A percentile compares a stretch with the other conserved stretches of the same genome.
Evolutionary conservation across 2,329 filamentous ascomycete species (phyloP).

Genomic region (Microdochium trichocladiopsis): DNA sequence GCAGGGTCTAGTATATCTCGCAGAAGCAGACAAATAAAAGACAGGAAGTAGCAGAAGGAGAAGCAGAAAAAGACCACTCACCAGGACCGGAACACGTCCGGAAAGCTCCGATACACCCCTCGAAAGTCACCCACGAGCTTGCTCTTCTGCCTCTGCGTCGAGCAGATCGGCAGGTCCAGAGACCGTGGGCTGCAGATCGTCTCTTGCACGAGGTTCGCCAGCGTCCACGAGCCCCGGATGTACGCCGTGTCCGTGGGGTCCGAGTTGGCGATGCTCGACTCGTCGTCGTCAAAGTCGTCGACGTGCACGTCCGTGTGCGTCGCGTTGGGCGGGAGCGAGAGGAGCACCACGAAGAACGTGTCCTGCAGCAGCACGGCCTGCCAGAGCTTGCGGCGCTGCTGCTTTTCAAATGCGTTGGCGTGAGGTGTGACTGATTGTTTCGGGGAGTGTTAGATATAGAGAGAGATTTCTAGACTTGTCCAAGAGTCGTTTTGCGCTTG

Average conservation of each 20-base stretch:
- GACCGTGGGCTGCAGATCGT: constrained; percentile 69
- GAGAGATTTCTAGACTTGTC: too few species aligned
- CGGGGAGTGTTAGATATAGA: constrained; percentile 2
- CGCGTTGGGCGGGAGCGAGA: constrained; percentile 70
- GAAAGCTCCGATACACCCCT: constrained; percentile 66
- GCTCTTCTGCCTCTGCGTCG: constrained; percentile 60
- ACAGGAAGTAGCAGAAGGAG: background rate
- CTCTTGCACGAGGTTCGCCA: constrained; percentile 72
- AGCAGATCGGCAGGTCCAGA: constrained; percentile 64
- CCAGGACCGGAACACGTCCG: constrained; percentile 62
- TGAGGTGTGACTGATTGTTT: constrained; percentile 47
- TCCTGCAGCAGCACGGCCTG: constrained; percentile 76
- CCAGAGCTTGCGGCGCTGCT: constrained; percentile 74
- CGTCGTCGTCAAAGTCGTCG: constrained; percentile 63
- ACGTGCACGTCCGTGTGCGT: constrained; percentile 75
- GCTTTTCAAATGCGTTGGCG: constrained; percentile 65
- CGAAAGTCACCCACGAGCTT: constrained; percentile 65
- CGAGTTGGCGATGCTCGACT: constrained; percentile 46
- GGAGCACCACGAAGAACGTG: constrained; percentile 71
- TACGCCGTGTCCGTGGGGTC: constrained; percentile 63
- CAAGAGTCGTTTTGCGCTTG: too few species aligned
- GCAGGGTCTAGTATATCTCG: too few species aligned
- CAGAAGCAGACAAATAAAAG: too few species aligned
- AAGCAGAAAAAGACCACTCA: background rate
- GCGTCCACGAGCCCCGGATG: constrained; percentile 69